Evolutionary conservation across 768 basidiomycete genomes (phyloP), one percentile per base, ranked within the genome.

Genomic region (Neoboletus magnificus): DNA sequence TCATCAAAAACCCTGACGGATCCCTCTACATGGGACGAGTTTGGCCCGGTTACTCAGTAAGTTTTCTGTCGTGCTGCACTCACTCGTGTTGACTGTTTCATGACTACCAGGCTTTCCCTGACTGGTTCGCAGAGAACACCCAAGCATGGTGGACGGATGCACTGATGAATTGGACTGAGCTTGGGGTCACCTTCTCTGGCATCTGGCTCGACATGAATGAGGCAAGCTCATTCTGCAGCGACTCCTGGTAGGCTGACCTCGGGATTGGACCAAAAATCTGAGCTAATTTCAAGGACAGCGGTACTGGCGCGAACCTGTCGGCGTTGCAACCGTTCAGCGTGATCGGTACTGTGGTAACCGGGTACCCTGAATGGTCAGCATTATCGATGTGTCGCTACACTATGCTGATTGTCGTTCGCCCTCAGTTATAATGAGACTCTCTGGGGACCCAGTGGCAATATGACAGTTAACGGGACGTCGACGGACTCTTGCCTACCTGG

Each of bases 181-280:
- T 63, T 0, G 84, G 81, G 1, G 73, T 88, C n/a, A 71, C 79
- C n/a, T 84, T 81, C 61, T 79, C 80, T 22, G 85, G 85, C 1
- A 77, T 87, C 42, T 89, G 86, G 86, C 71, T 86, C 1, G 82
- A 86, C 64, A 85, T 86, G 84, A 86, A 87, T 54, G 86, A 87
- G 56, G 70, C 77, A 15, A 79, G 76, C n/a, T 84, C 82, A 1
- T 87, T 88, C 69, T 86, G 84, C 62, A 75, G 79, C 48, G 76
- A 81, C 6, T 85, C 82, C 2, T 84, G 84, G 80, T 80, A 55
- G 50, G 66, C 43, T 4, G n/a, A 25, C 15, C 2, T 18, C 3
- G 7, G 15, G 10, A 12, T 20, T 18, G 2, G 6, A 13, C 11
- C n/a, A 5, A 1, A n/a, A 7, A 29, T 51, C 4, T 30, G 8